These are phyloP conservation scores for Solanum virginianum DNA, from an alignment of 257 asterid species.

Conservation along the genomic window DNA sequence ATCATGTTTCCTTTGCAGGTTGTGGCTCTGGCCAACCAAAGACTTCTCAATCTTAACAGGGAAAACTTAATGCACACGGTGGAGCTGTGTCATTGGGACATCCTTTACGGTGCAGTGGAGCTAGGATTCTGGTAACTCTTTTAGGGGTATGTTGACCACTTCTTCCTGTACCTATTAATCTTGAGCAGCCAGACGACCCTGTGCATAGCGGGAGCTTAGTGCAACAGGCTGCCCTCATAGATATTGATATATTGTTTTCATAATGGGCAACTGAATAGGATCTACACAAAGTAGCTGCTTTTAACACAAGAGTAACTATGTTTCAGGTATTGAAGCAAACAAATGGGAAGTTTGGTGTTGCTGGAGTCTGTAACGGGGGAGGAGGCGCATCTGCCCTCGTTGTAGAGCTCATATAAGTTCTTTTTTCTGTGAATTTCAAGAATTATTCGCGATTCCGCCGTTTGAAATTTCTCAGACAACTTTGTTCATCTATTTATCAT, in stretches of 20 bases:
- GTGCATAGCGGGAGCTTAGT: background rate
- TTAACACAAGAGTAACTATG: background rate
- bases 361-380: slow-evolving; percentile 91
- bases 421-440: slow-evolving; percentile 14
- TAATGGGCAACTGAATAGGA: background rate
- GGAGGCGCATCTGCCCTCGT: slow-evolving; percentile 96
- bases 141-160: slow-evolving; percentile 49
- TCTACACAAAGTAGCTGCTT: background rate
- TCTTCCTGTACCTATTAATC: background rate
- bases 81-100: slow-evolving; percentile 95
- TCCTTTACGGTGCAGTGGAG: slow-evolving; percentile 96
- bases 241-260: background rate
- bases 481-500: background rate
- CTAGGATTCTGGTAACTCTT: slow-evolving; percentile 81
- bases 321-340: slow-evolving; percentile 64
- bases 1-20: slow-evolving; percentile 39
- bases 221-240: background rate
- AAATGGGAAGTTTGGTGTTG: slow-evolving; percentile 76
- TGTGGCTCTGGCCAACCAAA: slow-evolving; percentile 85
- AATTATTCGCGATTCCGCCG: background rate
- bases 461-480: background rate
- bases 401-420: slow-evolving; percentile 46
- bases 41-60: slow-evolving; percentile 66
- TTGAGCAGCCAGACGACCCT: background rate
- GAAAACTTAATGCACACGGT: slow-evolving; percentile 64